Evolutionary conservation across 1,284 basidiomycete genomes (phyloP).

Genomic region (Sporisorium iseilematis-ciliati): DNA sequence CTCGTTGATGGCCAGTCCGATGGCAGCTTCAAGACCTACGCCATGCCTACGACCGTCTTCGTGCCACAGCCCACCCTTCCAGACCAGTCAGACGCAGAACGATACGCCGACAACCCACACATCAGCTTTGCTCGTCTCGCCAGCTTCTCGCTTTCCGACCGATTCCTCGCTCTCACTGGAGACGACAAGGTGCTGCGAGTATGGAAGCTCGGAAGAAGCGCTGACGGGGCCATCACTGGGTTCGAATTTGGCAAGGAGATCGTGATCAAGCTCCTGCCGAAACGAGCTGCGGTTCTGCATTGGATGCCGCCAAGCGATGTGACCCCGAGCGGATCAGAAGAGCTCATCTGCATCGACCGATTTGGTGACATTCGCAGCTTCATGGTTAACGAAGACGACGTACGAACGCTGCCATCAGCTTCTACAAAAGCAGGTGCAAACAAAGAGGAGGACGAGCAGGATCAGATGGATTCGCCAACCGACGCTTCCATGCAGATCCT

Average conservation of each 20-base stretch:
- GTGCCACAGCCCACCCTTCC: slow-evolving; percentile 49
- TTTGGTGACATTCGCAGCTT: slow-evolving; percentile 64
- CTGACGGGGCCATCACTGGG: slow-evolving; percentile 16
- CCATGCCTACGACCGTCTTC: slow-evolving; percentile 42
- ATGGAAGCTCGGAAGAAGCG: slow-evolving; percentile 37
- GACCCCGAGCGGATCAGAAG: slow-evolving; percentile 34
- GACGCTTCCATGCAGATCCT: slow-evolving; percentile 55
- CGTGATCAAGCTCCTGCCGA: slow-evolving; percentile 55
- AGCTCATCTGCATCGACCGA: slow-evolving; percentile 59
- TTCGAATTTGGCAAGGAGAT: slow-evolving; percentile 54
- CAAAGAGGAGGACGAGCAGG: slow-evolving; percentile 29
- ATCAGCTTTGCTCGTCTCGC: slow-evolving; percentile 59
- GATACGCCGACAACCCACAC: slow-evolving; percentile 36
- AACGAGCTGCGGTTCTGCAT: slow-evolving; percentile 60
- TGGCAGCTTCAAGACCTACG: slow-evolving; percentile 25
- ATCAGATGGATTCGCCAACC: slow-evolving; percentile 47
- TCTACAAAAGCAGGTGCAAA: neutral
- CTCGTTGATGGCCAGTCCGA: slow-evolving; percentile 29
- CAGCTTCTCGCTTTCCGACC: slow-evolving; percentile 54
- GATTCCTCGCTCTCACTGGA: slow-evolving; percentile 59
- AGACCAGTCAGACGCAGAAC: slow-evolving; percentile 48
- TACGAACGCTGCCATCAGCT: slow-evolving; percentile 16
- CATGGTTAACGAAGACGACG: slow-evolving; percentile 33
- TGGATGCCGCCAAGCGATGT: slow-evolving; percentile 48
- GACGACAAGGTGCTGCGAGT: slow-evolving; percentile 66